Evolutionary conservation across 805 yeast species (phyloP), one percentile per base, ranked within the genome.

Genomic region (Saturnispora bothae): DNA sequence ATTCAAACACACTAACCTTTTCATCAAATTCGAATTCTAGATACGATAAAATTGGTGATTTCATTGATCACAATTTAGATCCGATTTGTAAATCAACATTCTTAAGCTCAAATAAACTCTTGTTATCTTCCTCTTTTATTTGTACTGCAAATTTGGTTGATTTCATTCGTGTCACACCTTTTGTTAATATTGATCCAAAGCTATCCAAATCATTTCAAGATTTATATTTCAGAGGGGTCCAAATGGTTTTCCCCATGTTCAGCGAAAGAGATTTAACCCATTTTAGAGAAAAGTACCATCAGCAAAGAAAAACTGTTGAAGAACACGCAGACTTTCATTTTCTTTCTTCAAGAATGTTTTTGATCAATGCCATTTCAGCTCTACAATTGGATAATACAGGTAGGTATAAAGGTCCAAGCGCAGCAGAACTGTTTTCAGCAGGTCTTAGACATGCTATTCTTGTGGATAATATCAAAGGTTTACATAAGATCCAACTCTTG

Each of bases 371-470:
- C 15, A 66, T 74, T 12, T 61, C 71, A 36, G 68, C 78, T 1
- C 63, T 71, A 45, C 49, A 73, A 9, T 70, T 69, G 48, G 69
- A 65, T 61, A 64, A 77, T 1, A 69, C 78, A 1, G 78, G 78
- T 8, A 67, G 68, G 42, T 73, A 73, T 49, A 59, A 54, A 38
- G 78, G 77, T 4, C 68, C 76, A 14, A 65, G 67, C 14, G 77
- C 82, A 4, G 64, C 63, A 21, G 54, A 76, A 40, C 71, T 71
- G 46, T 74, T 76, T 49, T 66, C 78, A 15, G 71, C 76, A 8
- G 80, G 82, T 1, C 57, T 76, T 28, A 60, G 81, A 37, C 75
- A 73, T 49, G 63, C 73, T 4, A 60, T 75, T 5, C 61, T 68
- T 44, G 65, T 73, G 43, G 54, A 61, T 21, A 53, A 69, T 32